Conservation (phyloP, 78 protist species). For the Creolimax fragrantissima region DNA sequence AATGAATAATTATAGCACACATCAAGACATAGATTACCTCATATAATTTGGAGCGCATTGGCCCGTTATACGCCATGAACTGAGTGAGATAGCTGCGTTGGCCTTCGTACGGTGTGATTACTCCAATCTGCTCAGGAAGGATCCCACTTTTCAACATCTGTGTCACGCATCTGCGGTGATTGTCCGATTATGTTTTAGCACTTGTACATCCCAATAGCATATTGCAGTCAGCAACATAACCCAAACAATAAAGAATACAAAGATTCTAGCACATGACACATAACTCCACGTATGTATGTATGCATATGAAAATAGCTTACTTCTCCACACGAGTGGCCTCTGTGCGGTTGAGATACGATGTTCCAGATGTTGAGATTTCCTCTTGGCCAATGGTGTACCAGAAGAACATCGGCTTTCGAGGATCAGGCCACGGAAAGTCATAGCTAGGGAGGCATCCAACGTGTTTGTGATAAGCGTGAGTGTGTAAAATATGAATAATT, state of each 20-base stretch:
- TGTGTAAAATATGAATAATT: too few relatives aligned
- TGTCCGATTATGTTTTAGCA: too few relatives aligned
- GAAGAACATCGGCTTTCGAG: slow-evolving; percentile 92
- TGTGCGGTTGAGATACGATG: slow-evolving; percentile 94
- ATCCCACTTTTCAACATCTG: slow-evolving; percentile 74
- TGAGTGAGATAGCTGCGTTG: slow-evolving; percentile 91
- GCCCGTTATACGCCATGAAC: slow-evolving; percentile 76
- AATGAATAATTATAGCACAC: neutral
- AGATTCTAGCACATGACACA: too few relatives aligned
- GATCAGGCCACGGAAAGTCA: slow-evolving; percentile 88
- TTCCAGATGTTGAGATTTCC: slow-evolving; percentile 89
- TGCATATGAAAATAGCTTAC: too few relatives aligned
- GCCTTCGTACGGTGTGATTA: slow-evolving; percentile 99
- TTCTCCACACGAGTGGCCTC: slow-evolving; percentile 94
- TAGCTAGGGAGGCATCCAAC: too few relatives aligned
- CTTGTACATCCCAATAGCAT: too few relatives aligned
- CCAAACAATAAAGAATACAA: neutral
- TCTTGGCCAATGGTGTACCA: slow-evolving; percentile 81
- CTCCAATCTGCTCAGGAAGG: slow-evolving; percentile 90
- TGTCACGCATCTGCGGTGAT: slow-evolving; percentile 32
- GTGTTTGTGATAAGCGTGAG: too few relatives aligned
- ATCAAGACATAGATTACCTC: too few relatives aligned
- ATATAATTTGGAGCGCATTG: slow-evolving; percentile 70
- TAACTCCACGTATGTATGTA: too few relatives aligned
- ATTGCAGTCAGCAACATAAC: neutral